Base-by-base conservation (phyloP, 2,329 filamentous ascomycete species). In the Fusarium kyushuense region DNA sequence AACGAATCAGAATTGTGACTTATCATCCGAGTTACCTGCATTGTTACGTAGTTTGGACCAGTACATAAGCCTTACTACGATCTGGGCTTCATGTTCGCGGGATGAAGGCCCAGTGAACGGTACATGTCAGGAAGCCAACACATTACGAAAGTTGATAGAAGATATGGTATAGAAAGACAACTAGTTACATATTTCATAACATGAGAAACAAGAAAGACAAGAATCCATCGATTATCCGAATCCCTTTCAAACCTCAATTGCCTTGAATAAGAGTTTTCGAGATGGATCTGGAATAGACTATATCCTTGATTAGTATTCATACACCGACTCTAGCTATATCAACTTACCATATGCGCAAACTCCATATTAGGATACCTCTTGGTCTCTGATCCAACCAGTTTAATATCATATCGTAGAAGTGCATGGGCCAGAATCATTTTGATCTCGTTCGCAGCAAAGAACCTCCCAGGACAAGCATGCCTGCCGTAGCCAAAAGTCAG, bases 1-100 rank as follows among this genome's bases (percentile, higher is more conserved):
- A 2, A 13, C 0, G 0, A 14, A 23, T 1, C 4, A 1, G 0
- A 3, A 14, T 4, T 5, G 3, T 6, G 2, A 5, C 6, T 4
- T 5, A n/a, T n/a, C n/a, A n/a, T n/a, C 9, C 3, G 32, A 38
- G 3, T 4, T 56, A 0, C 42, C 32, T 7, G 2, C 3, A 1
- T 13, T 12, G 1, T 3, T 63, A 4, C 17, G 29, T 6, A 35
- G 25, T 2, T 5, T 63, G 0, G 49, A 49, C 1, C 60, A 57
- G 11, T 63, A 63, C 19, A 63, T 58, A 0, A 63, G 60, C 5
- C 23, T 63, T 3, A 63, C 60, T 0, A 45, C 55, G 0, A 35
- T 63, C 0, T 63, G 58, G 58, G 51, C 32, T 4, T 63, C 27
- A 6, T 3, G 14, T 25, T 19, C 16, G 13, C 19, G 30, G 16